Conservation (phyloP, 305 asterid genomes). For the Withania somnifera region DNA sequence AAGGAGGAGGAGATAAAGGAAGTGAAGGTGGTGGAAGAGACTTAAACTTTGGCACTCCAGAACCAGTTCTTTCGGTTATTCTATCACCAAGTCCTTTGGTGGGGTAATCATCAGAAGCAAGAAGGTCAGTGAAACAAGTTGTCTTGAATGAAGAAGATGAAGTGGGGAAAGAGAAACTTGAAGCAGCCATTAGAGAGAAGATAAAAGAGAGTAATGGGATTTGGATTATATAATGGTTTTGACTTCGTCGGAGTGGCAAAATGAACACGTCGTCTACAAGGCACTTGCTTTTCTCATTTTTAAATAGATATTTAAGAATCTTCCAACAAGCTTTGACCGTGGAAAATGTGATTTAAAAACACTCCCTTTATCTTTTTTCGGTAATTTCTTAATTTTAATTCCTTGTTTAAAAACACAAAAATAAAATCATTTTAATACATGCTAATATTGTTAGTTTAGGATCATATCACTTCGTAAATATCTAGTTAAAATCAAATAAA, state of each 20-base stretch:
- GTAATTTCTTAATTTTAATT: no score
- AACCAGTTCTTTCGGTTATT: constrained; percentile 46
- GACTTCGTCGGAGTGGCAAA: constrained; percentile 1
- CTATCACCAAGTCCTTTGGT: constrained; percentile 37
- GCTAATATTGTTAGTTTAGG: no score
- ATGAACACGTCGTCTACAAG: constrained; percentile 16
- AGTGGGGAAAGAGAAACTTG: constrained; percentile 16
- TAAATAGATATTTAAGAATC: not conserved
- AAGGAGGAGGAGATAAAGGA: constrained; percentile 47
- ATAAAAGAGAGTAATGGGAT: not conserved
- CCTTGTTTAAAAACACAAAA: no score
- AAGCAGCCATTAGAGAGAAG: constrained; percentile 19
- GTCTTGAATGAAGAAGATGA: constrained; percentile 26
- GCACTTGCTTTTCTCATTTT: not conserved
- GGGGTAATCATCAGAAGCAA: constrained; percentile 33
- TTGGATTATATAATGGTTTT: constrained; percentile 1
- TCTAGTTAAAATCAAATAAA: no score
- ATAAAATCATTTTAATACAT: no score
- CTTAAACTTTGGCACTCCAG: constrained; percentile 64
- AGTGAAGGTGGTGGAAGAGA: constrained; percentile 71
- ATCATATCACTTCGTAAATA: no score
- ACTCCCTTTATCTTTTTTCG: no score
- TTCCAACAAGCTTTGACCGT: constrained; percentile 21
- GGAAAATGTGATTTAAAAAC: not conserved
- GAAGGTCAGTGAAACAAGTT: constrained; percentile 37